phyloP scores from a whole-genome alignment of 2,329 filamentous ascomycete genomes.

The Trichoderma cornu-damae region DNA sequence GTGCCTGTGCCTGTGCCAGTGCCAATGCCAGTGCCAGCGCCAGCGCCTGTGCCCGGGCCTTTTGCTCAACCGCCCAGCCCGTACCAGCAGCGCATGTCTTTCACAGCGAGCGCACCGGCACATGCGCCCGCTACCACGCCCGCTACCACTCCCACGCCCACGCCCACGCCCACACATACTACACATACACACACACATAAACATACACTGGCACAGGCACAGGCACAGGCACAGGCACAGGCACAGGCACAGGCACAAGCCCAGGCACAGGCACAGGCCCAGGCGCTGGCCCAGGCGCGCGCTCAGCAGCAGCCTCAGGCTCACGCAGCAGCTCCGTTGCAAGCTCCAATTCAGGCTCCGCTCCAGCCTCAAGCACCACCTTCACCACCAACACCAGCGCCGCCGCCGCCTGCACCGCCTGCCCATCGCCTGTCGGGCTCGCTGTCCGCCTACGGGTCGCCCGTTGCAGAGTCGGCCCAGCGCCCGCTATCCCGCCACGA shows the following conservation, averaged over 20 bases:
- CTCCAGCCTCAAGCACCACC: conserved; percentile 26
- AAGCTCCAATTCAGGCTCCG: conserved; percentile 16
- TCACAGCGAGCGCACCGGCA: conserved; percentile 23
- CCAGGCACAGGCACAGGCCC: conserved; percentile 33
- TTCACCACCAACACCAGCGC: conserved; percentile 30
- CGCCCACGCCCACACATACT: conserved; percentile 21
- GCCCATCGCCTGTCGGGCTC: conserved; percentile 35
- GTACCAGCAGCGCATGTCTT: conserved; percentile 49
- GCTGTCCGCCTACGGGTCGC: conserved; percentile 39
- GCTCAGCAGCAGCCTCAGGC: neutral
- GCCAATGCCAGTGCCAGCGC: too few species aligned
- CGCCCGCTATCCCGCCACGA: conserved; percentile 54
- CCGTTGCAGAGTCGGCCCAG: conserved; percentile 39
- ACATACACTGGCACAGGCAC: conserved; percentile 29
- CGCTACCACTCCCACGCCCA: conserved; percentile 31
- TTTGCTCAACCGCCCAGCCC: conserved; percentile 53
- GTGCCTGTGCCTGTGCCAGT: too few species aligned
- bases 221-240: conserved; percentile 29
- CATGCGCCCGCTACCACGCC: conserved; percentile 20
- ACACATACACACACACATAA: neutral
- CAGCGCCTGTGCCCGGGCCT: too few species aligned
- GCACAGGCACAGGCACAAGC: conserved; percentile 15
- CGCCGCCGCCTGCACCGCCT: conserved; percentile 29
- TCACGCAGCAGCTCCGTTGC: conserved; percentile 15
- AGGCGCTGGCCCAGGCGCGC: conserved; percentile 15